Percentiles rank a stretch among this genome's conserved stretches.
phyloP scores from a whole-genome alignment of 129 eudicot genomes.

The Glebionis coronaria region DNA sequence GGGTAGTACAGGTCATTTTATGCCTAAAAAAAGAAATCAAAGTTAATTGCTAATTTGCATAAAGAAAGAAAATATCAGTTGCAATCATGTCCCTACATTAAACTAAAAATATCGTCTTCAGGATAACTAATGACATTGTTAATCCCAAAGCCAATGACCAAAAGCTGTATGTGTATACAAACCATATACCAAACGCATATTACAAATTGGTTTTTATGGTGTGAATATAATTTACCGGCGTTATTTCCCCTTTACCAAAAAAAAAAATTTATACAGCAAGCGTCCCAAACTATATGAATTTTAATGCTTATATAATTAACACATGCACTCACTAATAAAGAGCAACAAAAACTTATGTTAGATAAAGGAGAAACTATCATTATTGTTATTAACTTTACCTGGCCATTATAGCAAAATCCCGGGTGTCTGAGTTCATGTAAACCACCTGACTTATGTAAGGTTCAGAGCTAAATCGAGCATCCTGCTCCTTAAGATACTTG shows the following conservation, averaged over 20 bases:
- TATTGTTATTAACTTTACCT: conserved; percentile 45
- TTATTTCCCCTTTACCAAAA: too few relatives aligned
- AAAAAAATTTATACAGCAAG: too few relatives aligned
- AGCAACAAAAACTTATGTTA: neutral
- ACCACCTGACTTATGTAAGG: conserved; percentile 87
- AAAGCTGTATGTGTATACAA: neutral
- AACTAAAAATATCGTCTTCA: neutral
- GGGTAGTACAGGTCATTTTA: neutral
- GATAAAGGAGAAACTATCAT: neutral
- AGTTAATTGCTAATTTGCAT: too few relatives aligned
- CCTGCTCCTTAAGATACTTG: conserved; percentile 91
- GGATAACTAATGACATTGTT: neutral
- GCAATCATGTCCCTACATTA: neutral
- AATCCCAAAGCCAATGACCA: neutral
- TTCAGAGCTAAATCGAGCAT: conserved; percentile 81
- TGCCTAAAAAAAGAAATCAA: neutral
- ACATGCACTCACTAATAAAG: neutral
- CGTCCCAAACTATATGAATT: neutral
- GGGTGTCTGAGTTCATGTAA: conserved; percentile 58
- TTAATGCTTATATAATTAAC: neutral
- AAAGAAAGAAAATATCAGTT: too few relatives aligned
- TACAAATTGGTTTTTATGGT: too few relatives aligned
- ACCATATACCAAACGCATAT: neutral
- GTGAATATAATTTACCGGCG: too few relatives aligned
- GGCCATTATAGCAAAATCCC: conserved; percentile 78